Conservation (phyloP, 345 rosid genomes). For the Sapria himalayana region DNA sequence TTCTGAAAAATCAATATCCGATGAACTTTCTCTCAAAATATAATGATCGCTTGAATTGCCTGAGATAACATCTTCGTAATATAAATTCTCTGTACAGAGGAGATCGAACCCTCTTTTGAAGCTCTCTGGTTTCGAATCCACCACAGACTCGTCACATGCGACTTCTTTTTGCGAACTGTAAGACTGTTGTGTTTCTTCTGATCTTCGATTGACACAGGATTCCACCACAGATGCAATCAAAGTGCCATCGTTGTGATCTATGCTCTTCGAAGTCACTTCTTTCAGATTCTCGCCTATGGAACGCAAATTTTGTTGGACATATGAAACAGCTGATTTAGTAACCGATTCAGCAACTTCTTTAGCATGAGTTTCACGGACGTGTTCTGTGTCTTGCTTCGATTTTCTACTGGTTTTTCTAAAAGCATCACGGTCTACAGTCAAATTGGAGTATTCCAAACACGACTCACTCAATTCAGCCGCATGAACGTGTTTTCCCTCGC, state of each 20-base stretch:
- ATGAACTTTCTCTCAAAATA: constrained; percentile 19
- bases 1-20: constrained; percentile 41
- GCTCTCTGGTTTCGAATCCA: constrained; percentile 21
- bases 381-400: constrained; percentile 7
- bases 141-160: constrained; percentile 14
- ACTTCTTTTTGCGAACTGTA: constrained; percentile 10
- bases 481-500: constrained; percentile 9
- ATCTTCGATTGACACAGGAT: constrained; percentile 13
- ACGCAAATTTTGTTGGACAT: constrained; percentile 15
- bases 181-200: constrained; percentile 2
- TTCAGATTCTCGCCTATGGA: constrained; percentile 10
- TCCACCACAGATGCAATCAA: constrained; percentile 27
- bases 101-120: constrained; percentile 30
- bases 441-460: constrained; percentile 30
- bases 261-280: constrained; percentile 7
- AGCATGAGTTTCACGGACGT: constrained; percentile 7
- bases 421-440: constrained; percentile 9
- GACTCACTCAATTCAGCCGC: constrained; percentile 35
- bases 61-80: constrained; percentile 28
- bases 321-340: constrained; percentile 24
- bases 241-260: constrained; percentile 23
- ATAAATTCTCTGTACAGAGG: constrained; percentile 43
- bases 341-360: constrained; percentile 14
- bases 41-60: constrained; percentile 37
- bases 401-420: constrained; percentile 7